These are phyloP conservation scores for Lasiodiplodia citricola DNA, from an alignment of 2,329 filamentous ascomycete species.

Conservation along the genomic window DNA sequence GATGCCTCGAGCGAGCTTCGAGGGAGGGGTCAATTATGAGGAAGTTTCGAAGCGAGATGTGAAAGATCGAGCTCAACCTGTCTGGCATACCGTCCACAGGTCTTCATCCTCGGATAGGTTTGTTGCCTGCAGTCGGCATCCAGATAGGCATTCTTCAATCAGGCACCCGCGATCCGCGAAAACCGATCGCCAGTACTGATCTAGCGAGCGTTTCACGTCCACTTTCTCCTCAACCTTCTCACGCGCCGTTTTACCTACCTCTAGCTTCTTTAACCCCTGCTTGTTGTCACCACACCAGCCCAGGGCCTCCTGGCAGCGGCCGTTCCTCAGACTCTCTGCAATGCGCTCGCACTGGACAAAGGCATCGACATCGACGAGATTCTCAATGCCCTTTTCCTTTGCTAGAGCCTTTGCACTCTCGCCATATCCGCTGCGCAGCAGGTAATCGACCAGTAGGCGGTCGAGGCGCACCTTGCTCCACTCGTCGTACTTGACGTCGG, in stretches of 20 bases:
- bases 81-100: not conserved
- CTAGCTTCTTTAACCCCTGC: constrained; percentile 86
- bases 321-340: constrained; percentile 69
- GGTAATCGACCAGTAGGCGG: constrained; percentile 87
- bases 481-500: constrained; percentile 90
- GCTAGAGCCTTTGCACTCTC: constrained; percentile 79
- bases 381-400: constrained; percentile 73
- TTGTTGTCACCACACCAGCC: constrained; percentile 94
- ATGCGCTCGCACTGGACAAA: constrained; percentile 84
- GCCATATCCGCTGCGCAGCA: constrained; percentile 82
- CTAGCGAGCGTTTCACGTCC: not conserved
- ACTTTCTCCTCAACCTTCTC: not conserved
- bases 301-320: constrained; percentile 67
- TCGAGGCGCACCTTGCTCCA: constrained; percentile 86
- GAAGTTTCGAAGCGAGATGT: not conserved
- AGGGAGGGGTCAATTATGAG: not conserved
- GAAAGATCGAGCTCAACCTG: not conserved
- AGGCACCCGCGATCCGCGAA: not conserved
- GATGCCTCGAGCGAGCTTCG: not conserved
- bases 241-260: constrained; percentile 56
- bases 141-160: not conserved
- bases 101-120: too few species aligned
- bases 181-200: not conserved
- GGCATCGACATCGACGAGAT: constrained; percentile 86
- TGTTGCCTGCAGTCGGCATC: not conserved